Conservation (phyloP, 331 rosid genomes). For the Acacia pycnantha region DNA sequence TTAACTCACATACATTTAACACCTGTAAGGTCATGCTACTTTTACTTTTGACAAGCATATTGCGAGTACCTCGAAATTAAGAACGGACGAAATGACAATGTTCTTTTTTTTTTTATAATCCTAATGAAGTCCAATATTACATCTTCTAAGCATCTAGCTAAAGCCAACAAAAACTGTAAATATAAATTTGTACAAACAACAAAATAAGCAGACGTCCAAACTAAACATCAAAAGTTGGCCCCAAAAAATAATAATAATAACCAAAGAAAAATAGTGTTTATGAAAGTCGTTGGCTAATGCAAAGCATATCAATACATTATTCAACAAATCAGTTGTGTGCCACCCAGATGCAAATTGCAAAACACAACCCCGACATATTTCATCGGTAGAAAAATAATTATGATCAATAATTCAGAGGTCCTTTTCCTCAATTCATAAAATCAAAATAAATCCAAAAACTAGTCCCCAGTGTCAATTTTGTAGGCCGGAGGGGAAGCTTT, state of each 20-base stretch:
- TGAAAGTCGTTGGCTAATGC: neutral
- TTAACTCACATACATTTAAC: too few relatives aligned
- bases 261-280: neutral
- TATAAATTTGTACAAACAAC: neutral
- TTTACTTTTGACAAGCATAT: neutral
- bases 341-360: conserved; percentile 11
- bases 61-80: neutral
- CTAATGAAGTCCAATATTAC: neutral
- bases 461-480: conserved; percentile 9
- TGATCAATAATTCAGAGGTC: neutral
- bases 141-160: neutral
- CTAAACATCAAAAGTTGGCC: too few relatives aligned
- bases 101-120: neutral
- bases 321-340: conserved; percentile 26
- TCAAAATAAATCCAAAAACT: neutral
- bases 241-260: too few relatives aligned
- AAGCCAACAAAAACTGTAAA: neutral
- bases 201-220: too few relatives aligned
- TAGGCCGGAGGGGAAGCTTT: neutral
- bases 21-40: neutral
- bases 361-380: neutral
- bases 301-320: conserved; percentile 23
- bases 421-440: conserved; percentile 25
- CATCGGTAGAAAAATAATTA: neutral
- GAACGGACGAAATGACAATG: neutral